A percentile compares a stretch with the other conserved stretches of the same genome.
Conservation (phyloP, 345 rosid species). For the Acer yangbiense region DNA sequence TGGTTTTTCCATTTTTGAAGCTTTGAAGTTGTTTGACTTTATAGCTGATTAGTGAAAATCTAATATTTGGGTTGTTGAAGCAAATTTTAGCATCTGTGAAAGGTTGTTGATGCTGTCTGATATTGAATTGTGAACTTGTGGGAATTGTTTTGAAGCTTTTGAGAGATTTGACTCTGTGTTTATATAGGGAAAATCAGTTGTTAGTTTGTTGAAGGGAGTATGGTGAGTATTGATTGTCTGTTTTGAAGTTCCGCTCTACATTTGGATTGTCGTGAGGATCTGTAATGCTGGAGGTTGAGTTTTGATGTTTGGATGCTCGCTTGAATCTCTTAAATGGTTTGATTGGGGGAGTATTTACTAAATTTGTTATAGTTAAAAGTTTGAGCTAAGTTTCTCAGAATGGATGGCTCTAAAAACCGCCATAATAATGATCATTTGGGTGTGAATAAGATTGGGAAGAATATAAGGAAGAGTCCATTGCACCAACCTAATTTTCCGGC, state of each 20-base stretch:
- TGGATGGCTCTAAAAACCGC: slow-evolving; percentile 82
- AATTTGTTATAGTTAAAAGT: slow-evolving; percentile 10
- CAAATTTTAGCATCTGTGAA: slow-evolving; percentile 4
- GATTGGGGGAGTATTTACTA: slow-evolving; percentile 6
- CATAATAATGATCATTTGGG: slow-evolving; percentile 73
- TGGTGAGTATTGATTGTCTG: background rate
- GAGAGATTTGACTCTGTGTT: slow-evolving; percentile 3
- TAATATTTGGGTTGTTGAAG: slow-evolving; percentile 2
- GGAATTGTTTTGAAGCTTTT: slow-evolving; percentile 17
- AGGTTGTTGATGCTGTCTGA: background rate
- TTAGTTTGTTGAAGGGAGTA: background rate
- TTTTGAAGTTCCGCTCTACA: slow-evolving; percentile 1
- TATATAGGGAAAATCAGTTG: background rate
- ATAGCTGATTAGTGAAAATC: background rate
- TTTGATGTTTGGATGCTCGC: slow-evolving; percentile 11
- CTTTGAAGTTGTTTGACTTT: slow-evolving; percentile 11
- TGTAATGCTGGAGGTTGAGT: slow-evolving; percentile 3
- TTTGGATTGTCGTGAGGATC: slow-evolving; percentile 8
- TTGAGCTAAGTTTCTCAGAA: slow-evolving; percentile 23
- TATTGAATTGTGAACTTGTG: slow-evolving; percentile 2
- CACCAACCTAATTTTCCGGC: slow-evolving; percentile 69
- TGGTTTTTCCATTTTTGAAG: slow-evolving; percentile 16
- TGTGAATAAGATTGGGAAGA: slow-evolving; percentile 82
- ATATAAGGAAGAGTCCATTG: slow-evolving; percentile 80
- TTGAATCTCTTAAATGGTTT: slow-evolving; percentile 21